A percentile compares a stretch with the other conserved stretches of the same genome.
These are phyloP conservation scores for barrel medic (Medicago truncatula) DNA, from an alignment of 306 rosid species.

Conservation along the genomic window MtrunA17r5.0-ANR NC_053044.1:47232001-47232500, in stretches of 20 bases:
- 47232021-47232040: too few species aligned
- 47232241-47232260: background rate
- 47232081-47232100: too few species aligned
- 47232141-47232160: too few species aligned
- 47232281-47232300: slow-evolving; percentile 15
- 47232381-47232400: slow-evolving; percentile 56
- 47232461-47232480: slow-evolving; percentile 92
- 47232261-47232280: background rate
- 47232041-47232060: too few species aligned
- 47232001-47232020: background rate
- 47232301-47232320: slow-evolving; percentile 12
- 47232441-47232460: slow-evolving; percentile 94
- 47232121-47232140: too few species aligned
- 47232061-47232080: too few species aligned
- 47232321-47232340: slow-evolving; percentile 31
- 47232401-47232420: slow-evolving; percentile 76
- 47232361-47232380: slow-evolving; percentile 49
- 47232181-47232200: background rate
- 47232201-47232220: background rate
- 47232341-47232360: slow-evolving; percentile 57
- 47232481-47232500: slow-evolving; percentile 94
- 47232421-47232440: slow-evolving; percentile 67
- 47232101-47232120: background rate
- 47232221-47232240: slow-evolving; percentile 9
- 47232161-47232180: too few species aligned